Conservation (phyloP, 192 early-diverging fungal genomes). For the Gonapodya sp. region DNA sequence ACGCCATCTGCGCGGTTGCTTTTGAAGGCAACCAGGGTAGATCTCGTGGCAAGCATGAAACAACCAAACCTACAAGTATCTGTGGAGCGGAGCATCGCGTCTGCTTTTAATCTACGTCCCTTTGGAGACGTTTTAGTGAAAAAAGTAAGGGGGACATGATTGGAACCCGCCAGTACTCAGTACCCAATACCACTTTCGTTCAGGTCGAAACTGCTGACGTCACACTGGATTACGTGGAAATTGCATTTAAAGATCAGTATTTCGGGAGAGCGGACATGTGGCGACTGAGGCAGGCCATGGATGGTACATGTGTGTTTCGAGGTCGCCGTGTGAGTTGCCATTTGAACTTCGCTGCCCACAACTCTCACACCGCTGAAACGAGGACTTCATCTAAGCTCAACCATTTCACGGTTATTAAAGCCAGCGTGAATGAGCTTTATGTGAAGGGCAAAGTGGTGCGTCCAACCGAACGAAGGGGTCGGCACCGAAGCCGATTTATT, state of each 20-base stretch:
- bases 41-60: slow-evolving; percentile 32
- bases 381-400: too few species aligned
- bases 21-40: slow-evolving; percentile 38
- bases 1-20: slow-evolving; percentile 24
- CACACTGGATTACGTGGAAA: slow-evolving; percentile 70
- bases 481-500: not conserved
- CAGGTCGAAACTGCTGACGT: slow-evolving; percentile 59
- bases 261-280: slow-evolving; percentile 79
- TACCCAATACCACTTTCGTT: too few species aligned
- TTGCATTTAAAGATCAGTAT: slow-evolving; percentile 84
- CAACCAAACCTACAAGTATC: slow-evolving; percentile 59
- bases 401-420: slow-evolving; percentile 57
- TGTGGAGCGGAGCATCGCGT: slow-evolving; percentile 56
- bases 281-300: slow-evolving; percentile 63
- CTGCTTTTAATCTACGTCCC: slow-evolving; percentile 45
- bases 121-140: slow-evolving; percentile 52
- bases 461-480: not conserved
- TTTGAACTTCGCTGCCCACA: not conserved
- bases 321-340: slow-evolving; percentile 57
- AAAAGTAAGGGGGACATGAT: slow-evolving; percentile 27
- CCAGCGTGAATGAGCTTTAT: slow-evolving; percentile 72
- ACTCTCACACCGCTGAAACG: too few species aligned
- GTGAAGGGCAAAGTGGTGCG: slow-evolving; percentile 47
- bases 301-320: slow-evolving; percentile 59
- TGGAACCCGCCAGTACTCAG: not conserved